Base-by-base conservation (phyloP, 495 filamentous ascomycete species). In the Talaromyces proteolyticus region DNA sequence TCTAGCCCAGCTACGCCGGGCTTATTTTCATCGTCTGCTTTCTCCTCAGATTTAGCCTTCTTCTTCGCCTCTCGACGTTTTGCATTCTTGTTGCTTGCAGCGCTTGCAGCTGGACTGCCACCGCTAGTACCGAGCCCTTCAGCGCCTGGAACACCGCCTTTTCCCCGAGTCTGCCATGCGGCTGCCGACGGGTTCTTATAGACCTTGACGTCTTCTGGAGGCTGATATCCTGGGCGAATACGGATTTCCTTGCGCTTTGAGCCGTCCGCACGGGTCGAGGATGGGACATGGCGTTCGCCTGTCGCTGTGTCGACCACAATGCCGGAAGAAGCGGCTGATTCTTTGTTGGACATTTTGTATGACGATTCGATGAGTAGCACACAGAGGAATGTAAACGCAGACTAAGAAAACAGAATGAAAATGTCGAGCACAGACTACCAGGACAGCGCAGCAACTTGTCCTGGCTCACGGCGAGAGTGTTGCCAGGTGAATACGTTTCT, bases 131-230 rank as follows among this genome's bases (percentile, higher is more conserved):
- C 78, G 44, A 81, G 62, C 0, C 72, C 69, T 49, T 88, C 88
- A 16, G 91, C 87, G 10, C 94, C 94, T 7, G 91, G 88, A 4
- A 96, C 77, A 55, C 86, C 85, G 46, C 79, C 82, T 52, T 75
- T 86, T 11, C 85, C 87, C 17, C 91, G 81, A 56, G 75, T 90
- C 67, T 89, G 92, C 75, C 88, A 95, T 36, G 79, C 82, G 55
- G 92, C 87, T 20, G 91, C 91, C 4, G 84, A 87, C 38, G 87
- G 83, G 69, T 95, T 97, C 75, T 88, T 93, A 78, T 97, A 99
- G 29, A 95, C 72, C 60, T 96, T 89, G 50, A 96, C 87, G 67
- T 99, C 94, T 65, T 99, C 94, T 2, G 93, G 92, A 0, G 94
- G 94, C 26, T 81, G 81, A 67, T 97, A 99, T 42, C 94, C 94